These are phyloP conservation scores for Toxoplasma gondii DNA, from an alignment of 169 alveolate genomes.

Conservation along the genomic window DNA sequence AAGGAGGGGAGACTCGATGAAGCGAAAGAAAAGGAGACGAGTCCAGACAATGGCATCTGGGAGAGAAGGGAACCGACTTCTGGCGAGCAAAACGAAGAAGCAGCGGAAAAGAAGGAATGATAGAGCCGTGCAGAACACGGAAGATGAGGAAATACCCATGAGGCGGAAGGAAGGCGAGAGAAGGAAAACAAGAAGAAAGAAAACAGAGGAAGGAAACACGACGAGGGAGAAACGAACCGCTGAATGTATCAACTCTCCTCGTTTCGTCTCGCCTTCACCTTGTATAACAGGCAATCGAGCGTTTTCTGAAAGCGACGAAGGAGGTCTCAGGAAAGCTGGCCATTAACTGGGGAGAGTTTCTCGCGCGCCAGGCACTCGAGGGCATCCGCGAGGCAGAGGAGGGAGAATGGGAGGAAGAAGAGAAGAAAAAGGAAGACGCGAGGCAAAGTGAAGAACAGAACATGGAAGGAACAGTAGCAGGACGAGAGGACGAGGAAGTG, in stretches of 20 bases:
- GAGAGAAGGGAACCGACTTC: no score
- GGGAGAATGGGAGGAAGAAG: not conserved
- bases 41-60: no score
- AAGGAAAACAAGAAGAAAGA: not conserved
- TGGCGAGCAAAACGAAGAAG: no score
- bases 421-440: not conserved
- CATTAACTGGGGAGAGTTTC: slow-evolving; percentile 22
- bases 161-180: no score
- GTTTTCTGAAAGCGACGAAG: not conserved
- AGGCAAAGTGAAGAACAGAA: not conserved
- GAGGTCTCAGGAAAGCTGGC: not conserved
- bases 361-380: not conserved
- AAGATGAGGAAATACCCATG: no score
- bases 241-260: no score
- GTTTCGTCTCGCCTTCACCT: not conserved
- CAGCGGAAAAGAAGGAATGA: no score
- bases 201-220: not conserved
- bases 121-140: no score
- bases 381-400: not conserved
- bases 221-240: no score
- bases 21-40: not conserved
- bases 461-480: not conserved
- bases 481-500: not conserved
- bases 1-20: no score
- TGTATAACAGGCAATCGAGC: not conserved